These are phyloP conservation scores for Eurotiales sp. DNA, from an alignment of 2,329 filamentous ascomycete genomes.

Conservation along the genomic window DNA sequence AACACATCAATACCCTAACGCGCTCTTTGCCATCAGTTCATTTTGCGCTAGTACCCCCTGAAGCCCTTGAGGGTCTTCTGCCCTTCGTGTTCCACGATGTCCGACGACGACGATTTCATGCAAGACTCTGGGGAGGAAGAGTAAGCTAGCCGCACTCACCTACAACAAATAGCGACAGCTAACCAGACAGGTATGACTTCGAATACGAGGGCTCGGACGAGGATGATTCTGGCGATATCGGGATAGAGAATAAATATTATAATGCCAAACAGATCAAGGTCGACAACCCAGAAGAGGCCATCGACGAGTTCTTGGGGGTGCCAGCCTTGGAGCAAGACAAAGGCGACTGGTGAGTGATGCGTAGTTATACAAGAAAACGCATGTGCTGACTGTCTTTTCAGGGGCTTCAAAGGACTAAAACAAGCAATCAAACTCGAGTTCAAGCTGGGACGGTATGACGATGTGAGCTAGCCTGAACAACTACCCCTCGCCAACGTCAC, in stretches of 20 bases:
- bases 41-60: not conserved
- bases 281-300: constrained; percentile 79
- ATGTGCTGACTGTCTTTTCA: constrained; percentile 20
- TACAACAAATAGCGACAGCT: too few relatives aligned
- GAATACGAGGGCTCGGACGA: constrained; percentile 95
- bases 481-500: not conserved
- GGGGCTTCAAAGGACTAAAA: constrained; percentile 94
- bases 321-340: constrained; percentile 83
- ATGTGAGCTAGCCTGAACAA: constrained; percentile 61
- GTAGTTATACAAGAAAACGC: not conserved
- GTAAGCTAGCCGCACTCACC: constrained; percentile 51
- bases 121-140: constrained; percentile 85
- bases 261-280: constrained; percentile 96
- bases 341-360: constrained; percentile 71
- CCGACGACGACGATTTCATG: constrained; percentile 88
- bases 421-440: constrained; percentile 98
- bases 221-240: constrained; percentile 81
- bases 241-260: constrained; percentile 99
- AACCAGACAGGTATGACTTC: constrained; percentile 71
- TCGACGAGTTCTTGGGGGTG: constrained; percentile 88
- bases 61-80: not conserved
- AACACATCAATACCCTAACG: not conserved
- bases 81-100: constrained; percentile 52
- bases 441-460: constrained; percentile 79
- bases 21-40: not conserved